phyloP scores from a whole-genome alignment of 1,284 basidiomycete genomes.

The Puccinia polysora region DNA sequence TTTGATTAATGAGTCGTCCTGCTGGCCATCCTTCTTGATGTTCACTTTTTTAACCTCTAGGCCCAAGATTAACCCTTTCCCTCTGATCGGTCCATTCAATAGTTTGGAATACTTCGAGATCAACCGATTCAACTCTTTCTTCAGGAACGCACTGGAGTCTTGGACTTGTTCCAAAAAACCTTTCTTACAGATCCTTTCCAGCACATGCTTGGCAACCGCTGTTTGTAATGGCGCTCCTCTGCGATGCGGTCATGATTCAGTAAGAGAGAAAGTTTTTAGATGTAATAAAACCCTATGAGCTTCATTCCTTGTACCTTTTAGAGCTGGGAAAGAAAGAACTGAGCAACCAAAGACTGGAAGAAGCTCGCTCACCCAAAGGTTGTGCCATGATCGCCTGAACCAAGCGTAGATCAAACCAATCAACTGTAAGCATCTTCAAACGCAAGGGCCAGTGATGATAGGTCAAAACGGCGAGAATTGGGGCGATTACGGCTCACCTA shows the following conservation, averaged over 20 bases:
- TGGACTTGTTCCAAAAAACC: slow-evolving; percentile 60
- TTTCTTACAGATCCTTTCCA: slow-evolving; percentile 65
- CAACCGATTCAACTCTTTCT: slow-evolving; percentile 61
- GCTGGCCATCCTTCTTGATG: slow-evolving; percentile 49
- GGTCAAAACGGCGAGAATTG: neutral
- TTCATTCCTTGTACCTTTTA: too few relatives aligned
- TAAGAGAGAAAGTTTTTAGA: too few relatives aligned
- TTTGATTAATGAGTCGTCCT: neutral
- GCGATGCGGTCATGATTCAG: slow-evolving; percentile 60
- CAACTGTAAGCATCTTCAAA: neutral
- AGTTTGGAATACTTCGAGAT: slow-evolving; percentile 67
- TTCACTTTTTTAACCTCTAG: slow-evolving; percentile 66
- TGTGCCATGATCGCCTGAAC: slow-evolving; percentile 53
- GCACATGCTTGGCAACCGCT: slow-evolving; percentile 79
- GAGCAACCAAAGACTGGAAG: neutral
- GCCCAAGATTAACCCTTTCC: slow-evolving; percentile 78
- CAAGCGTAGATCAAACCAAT: neutral
- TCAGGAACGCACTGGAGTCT: slow-evolving; percentile 59
- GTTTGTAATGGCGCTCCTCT: slow-evolving; percentile 92
- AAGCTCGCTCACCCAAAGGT: slow-evolving; percentile 54
- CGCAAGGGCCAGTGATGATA: neutral
- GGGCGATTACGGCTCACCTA: slow-evolving; percentile 54
- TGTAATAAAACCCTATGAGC: too few relatives aligned
- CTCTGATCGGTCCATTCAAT: slow-evolving; percentile 64
- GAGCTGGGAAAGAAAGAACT: too few relatives aligned